Evolutionary conservation across 2,329 filamentous ascomycete genomes (phyloP), one percentile per base, ranked within the genome.

Genomic region (Nothopassalora personata): DNA sequence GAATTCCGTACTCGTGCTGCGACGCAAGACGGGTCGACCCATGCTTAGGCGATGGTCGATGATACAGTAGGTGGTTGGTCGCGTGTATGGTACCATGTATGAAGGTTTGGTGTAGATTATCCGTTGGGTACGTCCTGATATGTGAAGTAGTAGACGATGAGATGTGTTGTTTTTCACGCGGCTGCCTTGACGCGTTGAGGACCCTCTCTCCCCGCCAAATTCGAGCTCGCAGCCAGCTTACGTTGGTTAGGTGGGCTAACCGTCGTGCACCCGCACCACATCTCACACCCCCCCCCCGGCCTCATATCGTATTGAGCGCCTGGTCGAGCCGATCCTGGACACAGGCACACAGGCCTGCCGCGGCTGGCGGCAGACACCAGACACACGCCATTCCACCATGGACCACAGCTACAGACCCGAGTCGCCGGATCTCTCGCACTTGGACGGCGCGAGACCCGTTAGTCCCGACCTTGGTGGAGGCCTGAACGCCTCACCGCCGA

Each of bases 391-490:
- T 36, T 36, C 15, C 34, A 36, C 34, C 11, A 63, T 61, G 62
- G 59, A 56, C 47, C 61, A 60, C 53, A 60, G 23, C 11, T 66
- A 66, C 57, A 60, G 64, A 27, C 65, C 62, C 31, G 60, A 64
- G 52, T 66, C 63, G 13, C 64, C 65, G 10, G 65, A 67, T 36
- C 58, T 67, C 10, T 63, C 61, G 34, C 56, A 36, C 31, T 13
- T 61, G 31, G 11, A 8, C 57, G 63, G 60, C 59, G 62, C 68
- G 47, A 67, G 55, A 57, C 60, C 59, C 61, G 66, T 64, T 64
- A 63, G 49, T 49, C 60, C 46, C 53, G 60, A 61, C 61, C 61
- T 58, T 48, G 30, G 34, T 36, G 52, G n/a, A n/a, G n/a, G 55
- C 36, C 19, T 57, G 19, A n/a, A 28, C 18, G 43, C 50, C 27